Percentiles rank a stretch among this genome's conserved stretches.
phyloP scores from a whole-genome alignment of 1,139 yeast genomes.

The Nakaseomyces uthaithaninus region DNA sequence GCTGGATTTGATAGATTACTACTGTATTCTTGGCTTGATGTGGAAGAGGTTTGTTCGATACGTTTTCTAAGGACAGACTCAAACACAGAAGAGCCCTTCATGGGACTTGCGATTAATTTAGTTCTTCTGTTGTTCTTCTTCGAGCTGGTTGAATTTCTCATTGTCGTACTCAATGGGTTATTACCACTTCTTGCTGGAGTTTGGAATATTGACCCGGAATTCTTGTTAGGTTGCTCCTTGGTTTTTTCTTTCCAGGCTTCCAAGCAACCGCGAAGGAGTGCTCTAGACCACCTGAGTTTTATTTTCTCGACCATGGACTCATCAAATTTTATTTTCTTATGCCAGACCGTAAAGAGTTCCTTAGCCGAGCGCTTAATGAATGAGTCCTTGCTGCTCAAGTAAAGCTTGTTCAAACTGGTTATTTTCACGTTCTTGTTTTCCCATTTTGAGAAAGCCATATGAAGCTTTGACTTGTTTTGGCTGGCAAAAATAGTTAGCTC shows the following conservation, averaged over 20 bases:
- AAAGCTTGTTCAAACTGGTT: background rate
- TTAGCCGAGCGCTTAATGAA: background rate
- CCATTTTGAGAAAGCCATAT: background rate
- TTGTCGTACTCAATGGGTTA: too few species aligned
- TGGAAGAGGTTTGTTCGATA: background rate
- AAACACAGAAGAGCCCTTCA: constrained; percentile 15
- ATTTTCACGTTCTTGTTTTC: background rate
- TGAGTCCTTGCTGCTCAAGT: background rate
- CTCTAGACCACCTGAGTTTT: background rate
- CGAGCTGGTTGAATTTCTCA: background rate
- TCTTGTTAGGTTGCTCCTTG: background rate
- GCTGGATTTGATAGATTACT: background rate
- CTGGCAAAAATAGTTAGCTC: background rate
- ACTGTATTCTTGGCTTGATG: background rate
- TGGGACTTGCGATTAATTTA: constrained; percentile 27
- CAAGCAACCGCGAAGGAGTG: constrained; percentile 5
- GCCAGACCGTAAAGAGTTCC: background rate
- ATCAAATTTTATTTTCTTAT: background rate
- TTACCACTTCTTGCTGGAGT: background rate
- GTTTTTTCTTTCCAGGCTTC: constrained; percentile 2
- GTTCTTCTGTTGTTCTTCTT: constrained; percentile 27
- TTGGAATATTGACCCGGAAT: background rate
- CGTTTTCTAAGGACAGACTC: constrained; percentile 12
- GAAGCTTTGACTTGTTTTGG: background rate
- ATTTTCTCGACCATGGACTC: background rate